Percentiles rank a stretch among this genome's conserved stretches.
These are phyloP conservation scores for Singerocomus inundabilis DNA, from an alignment of 1,284 basidiomycete species.

Conservation along the genomic window DNA sequence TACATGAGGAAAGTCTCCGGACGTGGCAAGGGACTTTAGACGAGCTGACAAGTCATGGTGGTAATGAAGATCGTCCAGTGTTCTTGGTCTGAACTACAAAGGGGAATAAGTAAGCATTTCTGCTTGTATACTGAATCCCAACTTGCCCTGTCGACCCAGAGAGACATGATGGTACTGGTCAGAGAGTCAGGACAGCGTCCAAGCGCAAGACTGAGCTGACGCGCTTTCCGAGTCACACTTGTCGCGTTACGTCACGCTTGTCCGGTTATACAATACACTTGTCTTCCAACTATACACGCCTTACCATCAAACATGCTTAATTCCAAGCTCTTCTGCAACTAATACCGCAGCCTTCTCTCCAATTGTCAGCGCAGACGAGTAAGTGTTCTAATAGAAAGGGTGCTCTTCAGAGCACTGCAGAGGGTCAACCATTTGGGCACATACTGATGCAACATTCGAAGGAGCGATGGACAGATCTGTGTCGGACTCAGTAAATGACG, in stretches of 20 bases:
- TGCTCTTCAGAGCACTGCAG: slow-evolving; percentile 11
- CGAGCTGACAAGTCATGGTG: slow-evolving; percentile 81
- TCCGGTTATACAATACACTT: too few relatives aligned
- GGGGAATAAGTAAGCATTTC: slow-evolving; percentile 4
- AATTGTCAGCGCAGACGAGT: slow-evolving; percentile 24
- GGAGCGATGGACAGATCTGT: slow-evolving; percentile 39
- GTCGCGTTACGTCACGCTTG: slow-evolving; percentile 29
- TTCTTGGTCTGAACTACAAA: slow-evolving; percentile 79
- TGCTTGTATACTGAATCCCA: neutral
- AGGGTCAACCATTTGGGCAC: slow-evolving; percentile 8
- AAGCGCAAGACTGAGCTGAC: slow-evolving; percentile 4
- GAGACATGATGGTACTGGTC: slow-evolving; percentile 56
- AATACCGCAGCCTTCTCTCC: slow-evolving; percentile 27
- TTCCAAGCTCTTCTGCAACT: slow-evolving; percentile 24
- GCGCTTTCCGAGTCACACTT: neutral
- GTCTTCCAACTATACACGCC: neutral
- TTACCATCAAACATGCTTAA: slow-evolving; percentile 12
- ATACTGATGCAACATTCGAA: slow-evolving; percentile 29
- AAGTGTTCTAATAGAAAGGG: slow-evolving; percentile 21
- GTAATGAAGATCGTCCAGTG: slow-evolving; percentile 87
- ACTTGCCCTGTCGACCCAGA: slow-evolving; percentile 84
- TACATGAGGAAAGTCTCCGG: slow-evolving; percentile 96
- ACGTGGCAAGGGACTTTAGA: slow-evolving; percentile 77
- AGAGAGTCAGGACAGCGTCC: neutral
- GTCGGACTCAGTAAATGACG: neutral